These are phyloP conservation scores for Penicillium psychrosexuale DNA, from an alignment of 2,329 filamentous ascomycete species.

Conservation along the genomic window DNA sequence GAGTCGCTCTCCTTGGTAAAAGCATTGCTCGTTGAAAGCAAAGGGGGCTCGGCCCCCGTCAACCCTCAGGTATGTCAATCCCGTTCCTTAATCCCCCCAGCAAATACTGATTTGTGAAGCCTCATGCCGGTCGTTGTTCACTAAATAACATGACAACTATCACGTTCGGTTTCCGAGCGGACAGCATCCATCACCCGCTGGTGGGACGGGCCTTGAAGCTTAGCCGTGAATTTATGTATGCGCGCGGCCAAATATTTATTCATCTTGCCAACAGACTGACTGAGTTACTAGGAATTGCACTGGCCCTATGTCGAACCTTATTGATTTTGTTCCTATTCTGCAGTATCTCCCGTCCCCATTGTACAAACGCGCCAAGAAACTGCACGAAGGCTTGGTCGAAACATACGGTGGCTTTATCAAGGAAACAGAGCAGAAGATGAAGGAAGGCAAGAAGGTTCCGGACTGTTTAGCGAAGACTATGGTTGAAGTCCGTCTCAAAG, in stretches of 20 bases:
- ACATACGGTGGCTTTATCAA: neutral
- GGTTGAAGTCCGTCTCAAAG: neutral
- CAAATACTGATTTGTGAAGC: neutral
- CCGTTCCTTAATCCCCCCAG: neutral
- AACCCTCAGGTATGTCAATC: neutral
- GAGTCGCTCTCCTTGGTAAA: neutral
- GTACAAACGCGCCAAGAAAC: neutral
- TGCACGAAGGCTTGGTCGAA: neutral
- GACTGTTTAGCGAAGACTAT: neutral
- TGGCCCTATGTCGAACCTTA: neutral
- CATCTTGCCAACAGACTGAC: neutral
- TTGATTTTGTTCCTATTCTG: neutral
- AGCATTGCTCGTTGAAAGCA: neutral
- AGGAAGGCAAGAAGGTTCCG: neutral
- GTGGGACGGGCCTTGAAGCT: neutral
- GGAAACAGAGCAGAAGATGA: neutral
- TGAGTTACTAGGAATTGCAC: neutral
- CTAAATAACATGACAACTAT: neutral
- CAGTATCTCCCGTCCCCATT: neutral
- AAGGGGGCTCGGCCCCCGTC: neutral
- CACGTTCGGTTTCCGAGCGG: neutral
- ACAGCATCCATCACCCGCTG: neutral
- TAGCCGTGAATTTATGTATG: neutral
- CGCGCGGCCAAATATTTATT: neutral
- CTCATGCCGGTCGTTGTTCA: neutral